A percentile compares a stretch with the other conserved stretches of the same genome.
phyloP scores from a whole-genome alignment of 805 yeast species.

The Myxozyma udenii region DNA sequence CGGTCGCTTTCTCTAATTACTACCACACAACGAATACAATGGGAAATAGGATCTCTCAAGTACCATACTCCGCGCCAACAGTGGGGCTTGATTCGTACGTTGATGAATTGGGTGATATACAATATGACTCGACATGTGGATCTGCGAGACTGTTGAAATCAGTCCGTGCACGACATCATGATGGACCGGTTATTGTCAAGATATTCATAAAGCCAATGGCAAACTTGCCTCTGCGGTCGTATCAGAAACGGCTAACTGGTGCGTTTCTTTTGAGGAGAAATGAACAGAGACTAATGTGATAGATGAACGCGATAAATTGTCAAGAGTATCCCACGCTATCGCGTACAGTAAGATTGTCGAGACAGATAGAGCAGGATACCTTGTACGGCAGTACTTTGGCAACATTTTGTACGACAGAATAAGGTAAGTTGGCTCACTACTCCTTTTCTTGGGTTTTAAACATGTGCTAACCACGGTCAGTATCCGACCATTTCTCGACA shows the following conservation, averaged over 20 bases:
- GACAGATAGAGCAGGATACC: slow-evolving; percentile 87
- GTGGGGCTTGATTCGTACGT: slow-evolving; percentile 88
- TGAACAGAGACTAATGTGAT: slow-evolving; percentile 32
- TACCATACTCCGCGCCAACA: slow-evolving; percentile 89
- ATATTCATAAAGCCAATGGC: slow-evolving; percentile 69
- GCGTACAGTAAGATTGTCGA: slow-evolving; percentile 75
- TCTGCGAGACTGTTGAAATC: slow-evolving; percentile 84
- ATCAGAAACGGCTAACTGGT: slow-evolving; percentile 17
- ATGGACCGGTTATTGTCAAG: slow-evolving; percentile 74
- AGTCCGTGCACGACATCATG: slow-evolving; percentile 68
- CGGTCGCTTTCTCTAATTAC: too few relatives aligned
- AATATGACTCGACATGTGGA: slow-evolving; percentile 71
- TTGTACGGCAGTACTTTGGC: slow-evolving; percentile 75
- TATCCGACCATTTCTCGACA: slow-evolving; percentile 80
- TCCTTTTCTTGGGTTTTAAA: background rate
- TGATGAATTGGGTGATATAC: slow-evolving; percentile 70
- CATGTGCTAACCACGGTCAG: slow-evolving; percentile 38
- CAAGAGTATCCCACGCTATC: slow-evolving; percentile 57
- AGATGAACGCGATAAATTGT: slow-evolving; percentile 43
- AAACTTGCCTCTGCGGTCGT: slow-evolving; percentile 26
- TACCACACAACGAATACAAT: slow-evolving; percentile 46
- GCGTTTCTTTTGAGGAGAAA: slow-evolving; percentile 14
- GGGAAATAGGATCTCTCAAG: slow-evolving; percentile 83
- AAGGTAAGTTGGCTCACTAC: slow-evolving; percentile 32
- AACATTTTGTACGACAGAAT: slow-evolving; percentile 84